A percentile compares a stretch with the other conserved stretches of the same genome.
Evolutionary conservation across 164 flowering plant genomes (phyloP).

Genomic region (Houttuynia cordata): DNA sequence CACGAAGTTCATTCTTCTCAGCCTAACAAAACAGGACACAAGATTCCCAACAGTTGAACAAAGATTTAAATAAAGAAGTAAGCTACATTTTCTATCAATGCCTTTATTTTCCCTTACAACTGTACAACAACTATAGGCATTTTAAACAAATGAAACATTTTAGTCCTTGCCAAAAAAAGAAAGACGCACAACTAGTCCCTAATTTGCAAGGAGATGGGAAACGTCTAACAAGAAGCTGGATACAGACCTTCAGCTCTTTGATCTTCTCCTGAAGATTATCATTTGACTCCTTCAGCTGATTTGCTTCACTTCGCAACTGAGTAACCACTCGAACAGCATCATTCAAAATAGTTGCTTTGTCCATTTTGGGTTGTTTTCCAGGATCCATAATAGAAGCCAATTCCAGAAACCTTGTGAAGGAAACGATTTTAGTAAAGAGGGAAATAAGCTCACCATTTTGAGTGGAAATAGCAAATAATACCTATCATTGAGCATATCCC

Average conservation of each 20-base stretch:
- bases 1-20: constrained; percentile 89
- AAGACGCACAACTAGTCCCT: neutral
- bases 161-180: neutral
- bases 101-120: neutral
- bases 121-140: neutral
- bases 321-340: constrained; percentile 86
- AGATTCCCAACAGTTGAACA: neutral
- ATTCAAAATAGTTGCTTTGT: constrained; percentile 70
- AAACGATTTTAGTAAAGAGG: neutral
- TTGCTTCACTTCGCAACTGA: constrained; percentile 64
- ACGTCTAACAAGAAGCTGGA: neutral
- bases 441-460: neutral
- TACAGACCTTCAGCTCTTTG: constrained; percentile 70
- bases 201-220: neutral
- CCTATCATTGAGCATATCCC: constrained; percentile 75
- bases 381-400: constrained; percentile 74
- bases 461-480: constrained; percentile 6
- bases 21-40: constrained; percentile 18
- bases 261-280: constrained; percentile 67
- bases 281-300: constrained; percentile 76
- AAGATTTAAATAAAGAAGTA: no score
- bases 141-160: neutral
- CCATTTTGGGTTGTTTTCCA: constrained; percentile 79
- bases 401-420: constrained; percentile 59
- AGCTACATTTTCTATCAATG: no score